Evolutionary conservation across 2,329 filamentous ascomycete genomes (phyloP), one percentile per base, ranked within the genome.

Genomic region (Apiospora phragmitis): DNA sequence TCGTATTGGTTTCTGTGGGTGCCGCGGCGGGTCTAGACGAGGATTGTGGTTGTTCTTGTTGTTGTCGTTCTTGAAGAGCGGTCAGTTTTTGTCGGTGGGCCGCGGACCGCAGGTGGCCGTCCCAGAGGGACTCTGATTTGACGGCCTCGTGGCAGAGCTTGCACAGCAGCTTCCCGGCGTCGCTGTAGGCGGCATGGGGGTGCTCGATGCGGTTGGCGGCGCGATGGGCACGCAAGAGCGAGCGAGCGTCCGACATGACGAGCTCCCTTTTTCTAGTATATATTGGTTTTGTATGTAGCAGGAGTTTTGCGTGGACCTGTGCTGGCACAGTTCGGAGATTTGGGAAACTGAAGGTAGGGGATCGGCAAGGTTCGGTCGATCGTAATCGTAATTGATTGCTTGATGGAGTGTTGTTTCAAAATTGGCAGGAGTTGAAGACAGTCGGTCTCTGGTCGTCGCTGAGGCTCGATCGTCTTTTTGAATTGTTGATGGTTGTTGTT

Each of bases 221-320:
- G 74, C 93, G 90, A 81, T 95, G 92, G 77, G 91, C 92, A 75
- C 93, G 92, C 71, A 97, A 87, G 67, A 97, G 88, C 45, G 93
- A 89, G 76, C 94, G 92, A 35, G 94, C 91, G 81, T 97, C 93
- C 75, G 93, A 87, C 93, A 96, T 95, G 55, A 29, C 55, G 18
- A 9, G 26, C 21, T 38, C 1, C 55, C 38, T 62, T 11, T 32
- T n/a, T 35, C 21, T 38, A 12, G 8, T 12, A 4, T 12, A 21
- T 38, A 14, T 3, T 14, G n/a, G 11, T 47, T n/a, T 47, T 2
- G 43, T 47, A 12, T 49, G 47, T 49, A 49, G 47, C 47, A 49
- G 47, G 47, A n/a, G 47, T 26, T 26, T 21, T 11, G 43, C 21
- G 21, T 45, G 18, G 18, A 47, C 21, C 9, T n/a, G 43, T 7